A percentile compares a stretch with the other conserved stretches of the same genome.
Evolutionary conservation across 306 rosid species (phyloP).

Genomic region (Luffa acutangula): DNA sequence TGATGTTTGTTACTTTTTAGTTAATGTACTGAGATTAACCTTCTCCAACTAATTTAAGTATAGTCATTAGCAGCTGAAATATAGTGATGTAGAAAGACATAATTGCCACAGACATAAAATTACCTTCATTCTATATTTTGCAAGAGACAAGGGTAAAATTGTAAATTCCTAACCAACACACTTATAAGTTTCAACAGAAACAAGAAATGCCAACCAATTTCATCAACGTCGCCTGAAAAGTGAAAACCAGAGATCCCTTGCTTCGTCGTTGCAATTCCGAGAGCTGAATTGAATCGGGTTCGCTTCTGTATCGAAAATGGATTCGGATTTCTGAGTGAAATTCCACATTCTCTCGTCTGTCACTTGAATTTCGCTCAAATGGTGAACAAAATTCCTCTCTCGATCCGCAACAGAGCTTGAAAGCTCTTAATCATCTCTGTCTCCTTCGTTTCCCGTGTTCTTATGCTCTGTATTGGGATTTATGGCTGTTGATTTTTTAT

Average conservation of each 20-base stretch:
- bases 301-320: conserved; percentile 1
- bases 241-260: background rate
- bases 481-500: background rate
- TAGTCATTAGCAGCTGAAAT: no score
- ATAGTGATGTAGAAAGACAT: no score
- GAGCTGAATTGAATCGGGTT: background rate
- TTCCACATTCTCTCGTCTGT: background rate
- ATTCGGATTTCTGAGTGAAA: conserved; percentile 23
- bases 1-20: no score
- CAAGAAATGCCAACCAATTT: background rate
- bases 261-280: background rate
- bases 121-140: background rate
- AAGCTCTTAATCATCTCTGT: background rate
- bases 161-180: background rate
- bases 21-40: no score
- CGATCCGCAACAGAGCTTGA: background rate
- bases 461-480: background rate
- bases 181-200: background rate
- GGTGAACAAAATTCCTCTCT: conserved; percentile 26
- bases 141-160: background rate
- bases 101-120: background rate
- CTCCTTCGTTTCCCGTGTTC: background rate
- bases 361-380: conserved; percentile 11
- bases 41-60: no score
- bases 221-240: background rate